Evolutionary conservation across 176 grass and related monocot genomes (phyloP).

Genomic region (Leersia perrieri): DNA sequence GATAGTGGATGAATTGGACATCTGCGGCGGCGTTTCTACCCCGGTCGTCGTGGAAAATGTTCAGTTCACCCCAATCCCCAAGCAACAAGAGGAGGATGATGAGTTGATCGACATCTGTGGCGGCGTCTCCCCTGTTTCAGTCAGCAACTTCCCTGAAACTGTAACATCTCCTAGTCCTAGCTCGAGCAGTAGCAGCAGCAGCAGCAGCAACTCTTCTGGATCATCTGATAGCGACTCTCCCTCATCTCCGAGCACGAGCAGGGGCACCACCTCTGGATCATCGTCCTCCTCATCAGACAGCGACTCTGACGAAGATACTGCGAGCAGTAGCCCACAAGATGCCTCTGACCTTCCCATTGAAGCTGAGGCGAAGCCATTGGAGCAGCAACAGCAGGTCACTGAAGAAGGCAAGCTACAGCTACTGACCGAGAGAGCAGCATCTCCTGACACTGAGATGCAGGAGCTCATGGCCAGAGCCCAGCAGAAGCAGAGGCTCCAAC

Average conservation of each 20-base stretch:
- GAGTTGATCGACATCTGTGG: background rate
- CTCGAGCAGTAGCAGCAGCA: background rate
- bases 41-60: background rate
- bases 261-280: background rate
- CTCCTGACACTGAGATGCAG: background rate
- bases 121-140: background rate
- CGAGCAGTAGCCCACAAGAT: background rate
- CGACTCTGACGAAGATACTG: background rate
- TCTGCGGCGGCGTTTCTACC: background rate
- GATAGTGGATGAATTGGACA: background rate
- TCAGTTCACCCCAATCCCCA: background rate
- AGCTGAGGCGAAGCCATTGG: background rate
- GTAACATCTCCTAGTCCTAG: too few species aligned
- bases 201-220: too few species aligned
- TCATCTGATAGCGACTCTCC: too few species aligned
- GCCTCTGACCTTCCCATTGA: background rate
- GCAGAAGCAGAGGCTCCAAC: background rate
- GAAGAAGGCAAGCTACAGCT: background rate
- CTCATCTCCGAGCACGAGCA: too few species aligned
- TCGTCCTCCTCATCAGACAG: background rate
- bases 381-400: background rate
- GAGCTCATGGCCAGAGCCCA: background rate
- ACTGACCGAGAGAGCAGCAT: background rate
- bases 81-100: background rate
- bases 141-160: background rate